Evolutionary conservation across 495 filamentous ascomycete genomes (phyloP), one percentile per base, ranked within the genome.

Genomic region (Tuber melanosporum): DNA sequence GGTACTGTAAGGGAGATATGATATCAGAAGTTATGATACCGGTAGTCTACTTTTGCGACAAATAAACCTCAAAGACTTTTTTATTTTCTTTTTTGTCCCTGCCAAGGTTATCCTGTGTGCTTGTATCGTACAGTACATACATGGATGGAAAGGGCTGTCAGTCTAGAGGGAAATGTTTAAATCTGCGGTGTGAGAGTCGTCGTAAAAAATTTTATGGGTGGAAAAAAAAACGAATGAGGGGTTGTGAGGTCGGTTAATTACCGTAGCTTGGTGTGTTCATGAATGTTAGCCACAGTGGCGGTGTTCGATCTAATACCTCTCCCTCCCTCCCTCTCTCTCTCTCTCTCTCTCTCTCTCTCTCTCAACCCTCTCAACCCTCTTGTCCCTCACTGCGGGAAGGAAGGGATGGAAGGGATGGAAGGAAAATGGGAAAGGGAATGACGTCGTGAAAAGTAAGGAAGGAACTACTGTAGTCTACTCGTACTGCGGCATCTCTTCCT

Each of bases 391-490:
- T 2, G 3, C 8, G 26, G 57, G n/a, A 66, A 1, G 0, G 57
- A 32, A 66, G n/a, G 10, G 49, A 70, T 70, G 70, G 26, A 62
- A 36, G 32, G 69, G 20, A 52, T 6, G 20, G 20, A n/a, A n/a
- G 47, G 20, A n/a, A n/a, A 19, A 7, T 1, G 22, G 17, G 19
- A 22, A 49, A 20, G 14, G 12, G 14, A 14, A 77, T 80, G 78
- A 80, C 78, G 78, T 78, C 78, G 47, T n/a, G n/a, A 62, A 62
- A 8, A 26, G 52, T 22, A 26, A 57, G 52, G 10, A 32, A 26
- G 57, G n/a, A 66, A 36, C 14, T 32, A 32, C 32, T 32, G 4
- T 26, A 66, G 3, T 36, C 57, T 14, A 36, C 17, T 26, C 57
- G 57, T 17, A 19, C 57, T 36, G 14, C 14, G 57, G 10, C 57